These are phyloP conservation scores for Salix koriyanagi DNA, from an alignment of 345 rosid genomes.

Conservation along the genomic window DNA sequence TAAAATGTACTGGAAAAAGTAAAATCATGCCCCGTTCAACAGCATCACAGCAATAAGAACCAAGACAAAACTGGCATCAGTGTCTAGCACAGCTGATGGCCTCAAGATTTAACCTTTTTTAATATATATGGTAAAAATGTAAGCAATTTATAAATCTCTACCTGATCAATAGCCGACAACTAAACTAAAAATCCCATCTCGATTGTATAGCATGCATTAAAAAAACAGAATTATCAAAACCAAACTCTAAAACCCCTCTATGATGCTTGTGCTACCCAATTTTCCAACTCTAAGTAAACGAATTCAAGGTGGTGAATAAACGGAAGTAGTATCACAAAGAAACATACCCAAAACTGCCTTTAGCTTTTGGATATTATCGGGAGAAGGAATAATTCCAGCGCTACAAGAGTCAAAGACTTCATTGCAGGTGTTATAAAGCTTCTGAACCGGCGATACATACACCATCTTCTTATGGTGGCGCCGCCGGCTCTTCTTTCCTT, in stretches of 20 bases:
- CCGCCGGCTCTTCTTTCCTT: constrained; percentile 37
- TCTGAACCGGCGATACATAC: constrained; percentile 45
- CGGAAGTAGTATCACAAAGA: neutral
- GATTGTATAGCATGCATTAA: neutral
- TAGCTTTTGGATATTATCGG: constrained; percentile 52
- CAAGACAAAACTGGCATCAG: neutral
- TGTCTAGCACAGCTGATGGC: neutral
- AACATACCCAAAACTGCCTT: constrained; percentile 67
- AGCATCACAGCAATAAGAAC: neutral
- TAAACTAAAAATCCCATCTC: neutral
- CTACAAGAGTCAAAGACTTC: constrained; percentile 53
- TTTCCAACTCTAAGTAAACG: neutral
- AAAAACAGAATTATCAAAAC: neutral
- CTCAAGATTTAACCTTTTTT: neutral
- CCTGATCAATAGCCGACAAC: neutral
- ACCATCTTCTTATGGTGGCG: constrained; percentile 20
- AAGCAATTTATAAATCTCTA: neutral
- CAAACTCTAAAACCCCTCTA: neutral
- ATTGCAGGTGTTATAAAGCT: constrained; percentile 63
- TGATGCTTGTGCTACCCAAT: neutral
- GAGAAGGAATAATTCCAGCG: constrained; percentile 58
- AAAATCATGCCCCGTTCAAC: neutral
- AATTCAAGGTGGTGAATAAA: constrained; percentile 1
- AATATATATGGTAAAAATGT: neutral
- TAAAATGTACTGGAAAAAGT: neutral